phyloP scores from a whole-genome alignment of 768 basidiomycete genomes.

The Xanthoconium stramineum region DNA sequence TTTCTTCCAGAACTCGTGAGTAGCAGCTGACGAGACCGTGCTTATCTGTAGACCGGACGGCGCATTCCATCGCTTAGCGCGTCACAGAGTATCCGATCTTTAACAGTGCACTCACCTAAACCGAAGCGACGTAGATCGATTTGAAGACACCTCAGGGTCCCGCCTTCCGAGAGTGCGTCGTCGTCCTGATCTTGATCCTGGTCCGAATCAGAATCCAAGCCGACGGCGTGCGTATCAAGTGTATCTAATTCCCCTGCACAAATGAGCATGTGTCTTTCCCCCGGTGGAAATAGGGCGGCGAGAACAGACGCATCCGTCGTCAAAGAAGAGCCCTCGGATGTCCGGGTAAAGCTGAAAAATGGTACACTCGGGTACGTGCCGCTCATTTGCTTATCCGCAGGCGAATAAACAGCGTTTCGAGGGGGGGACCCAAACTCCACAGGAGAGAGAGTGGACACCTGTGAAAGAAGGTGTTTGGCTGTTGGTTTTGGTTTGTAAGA shows the following conservation, averaged over 20 bases:
- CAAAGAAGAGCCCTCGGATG: slow-evolving; percentile 71
- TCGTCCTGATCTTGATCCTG: slow-evolving; percentile 40
- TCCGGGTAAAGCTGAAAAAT: slow-evolving; percentile 79
- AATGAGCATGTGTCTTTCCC: slow-evolving; percentile 70
- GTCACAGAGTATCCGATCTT: neutral
- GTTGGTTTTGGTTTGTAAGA: slow-evolving; percentile 36
- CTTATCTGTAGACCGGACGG: slow-evolving; percentile 48
- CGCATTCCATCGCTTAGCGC: slow-evolving; percentile 2
- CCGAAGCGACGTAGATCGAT: slow-evolving; percentile 73
- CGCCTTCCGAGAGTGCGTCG: slow-evolving; percentile 32
- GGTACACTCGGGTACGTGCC: slow-evolving; percentile 38
- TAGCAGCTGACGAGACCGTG: slow-evolving; percentile 76
- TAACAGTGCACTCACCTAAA: slow-evolving; percentile 44
- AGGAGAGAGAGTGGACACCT: slow-evolving; percentile 33
- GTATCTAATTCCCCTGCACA: slow-evolving; percentile 68
- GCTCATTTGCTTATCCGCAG: slow-evolving; percentile 14
- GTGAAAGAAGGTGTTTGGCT: slow-evolving; percentile 36
- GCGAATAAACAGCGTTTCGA: slow-evolving; percentile 9
- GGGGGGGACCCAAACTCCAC: slow-evolving; percentile 13
- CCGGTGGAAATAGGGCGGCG: slow-evolving; percentile 66
- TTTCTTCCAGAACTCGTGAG: slow-evolving; percentile 67
- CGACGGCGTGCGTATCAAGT: slow-evolving; percentile 39
- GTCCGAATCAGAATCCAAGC: slow-evolving; percentile 35
- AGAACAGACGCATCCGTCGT: slow-evolving; percentile 69
- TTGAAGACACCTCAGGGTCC: slow-evolving; percentile 63